These are phyloP conservation scores for Naematelia encephala DNA, from an alignment of 768 basidiomycete species.

Conservation along the genomic window DNA sequence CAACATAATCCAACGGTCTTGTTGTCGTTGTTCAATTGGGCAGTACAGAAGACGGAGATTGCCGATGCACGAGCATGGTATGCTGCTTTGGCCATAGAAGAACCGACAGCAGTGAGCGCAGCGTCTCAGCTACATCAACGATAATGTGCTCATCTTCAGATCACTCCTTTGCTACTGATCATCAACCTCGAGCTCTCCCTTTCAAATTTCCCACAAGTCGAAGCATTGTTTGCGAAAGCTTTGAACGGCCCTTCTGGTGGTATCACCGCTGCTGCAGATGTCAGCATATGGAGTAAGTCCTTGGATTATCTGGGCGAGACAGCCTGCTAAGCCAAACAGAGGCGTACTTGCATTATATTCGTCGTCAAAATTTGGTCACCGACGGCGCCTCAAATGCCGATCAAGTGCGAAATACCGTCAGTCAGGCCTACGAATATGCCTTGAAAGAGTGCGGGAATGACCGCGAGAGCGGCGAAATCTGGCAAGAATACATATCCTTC, in stretches of 20 bases:
- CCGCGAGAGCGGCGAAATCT: constrained; percentile 85
- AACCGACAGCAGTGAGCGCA: constrained; percentile 83
- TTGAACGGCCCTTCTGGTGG: constrained; percentile 55
- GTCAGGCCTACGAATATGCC: constrained; percentile 89
- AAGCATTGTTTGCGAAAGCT: constrained; percentile 84
- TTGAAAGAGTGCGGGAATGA: constrained; percentile 85
- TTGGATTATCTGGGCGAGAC: background rate
- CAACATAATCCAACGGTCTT: constrained; percentile 56
- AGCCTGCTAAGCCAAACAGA: constrained; percentile 48
- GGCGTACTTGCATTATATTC: constrained; percentile 89
- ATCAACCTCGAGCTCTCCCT: constrained; percentile 53
- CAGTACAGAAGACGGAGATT: constrained; percentile 73
- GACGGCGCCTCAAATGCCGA: constrained; percentile 48
- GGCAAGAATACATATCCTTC: constrained; percentile 91
- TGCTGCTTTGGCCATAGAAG: constrained; percentile 74
- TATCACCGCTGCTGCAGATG: constrained; percentile 68
- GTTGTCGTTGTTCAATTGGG: constrained; percentile 71
- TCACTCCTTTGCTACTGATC: constrained; percentile 57
- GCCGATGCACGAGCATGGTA: constrained; percentile 76
- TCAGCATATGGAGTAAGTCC: constrained; percentile 68
- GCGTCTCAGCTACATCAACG: constrained; percentile 5
- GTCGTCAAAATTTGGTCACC: constrained; percentile 61
- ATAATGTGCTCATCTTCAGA: constrained; percentile 14
- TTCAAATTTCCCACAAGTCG: constrained; percentile 68
- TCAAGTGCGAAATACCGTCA: constrained; percentile 69